phyloP scores from a whole-genome alignment of 345 rosid genomes.

The Eucalyptus tenuipes region DNA sequence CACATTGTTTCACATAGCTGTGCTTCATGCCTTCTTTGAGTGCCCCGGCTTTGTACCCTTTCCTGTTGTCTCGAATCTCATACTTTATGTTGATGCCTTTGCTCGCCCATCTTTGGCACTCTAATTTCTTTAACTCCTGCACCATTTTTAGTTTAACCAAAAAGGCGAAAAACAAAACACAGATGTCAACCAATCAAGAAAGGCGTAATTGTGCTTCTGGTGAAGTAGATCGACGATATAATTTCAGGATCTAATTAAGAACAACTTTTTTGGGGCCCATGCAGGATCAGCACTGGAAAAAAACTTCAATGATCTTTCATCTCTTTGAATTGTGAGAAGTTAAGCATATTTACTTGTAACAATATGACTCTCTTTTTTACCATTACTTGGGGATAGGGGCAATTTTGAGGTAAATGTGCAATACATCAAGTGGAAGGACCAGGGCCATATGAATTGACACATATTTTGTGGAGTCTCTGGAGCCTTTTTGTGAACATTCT shows the following conservation, averaged over 20 bases:
- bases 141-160: neutral
- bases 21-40: slow-evolving; percentile 71
- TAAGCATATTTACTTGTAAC: neutral
- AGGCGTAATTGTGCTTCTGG: neutral
- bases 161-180: neutral
- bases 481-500: neutral
- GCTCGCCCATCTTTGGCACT: slow-evolving; percentile 66
- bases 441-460: neutral
- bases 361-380: rapidly evolving
- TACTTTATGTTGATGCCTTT: slow-evolving; percentile 62
- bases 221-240: neutral
- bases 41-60: slow-evolving; percentile 81
- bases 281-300: neutral
- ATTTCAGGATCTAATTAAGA: neutral
- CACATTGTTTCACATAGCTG: slow-evolving; percentile 63
- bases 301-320: neutral
- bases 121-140: slow-evolving; percentile 57
- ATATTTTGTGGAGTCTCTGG: neutral
- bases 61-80: slow-evolving; percentile 53
- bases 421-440: neutral
- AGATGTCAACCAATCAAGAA: neutral
- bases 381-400: neutral
- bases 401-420: neutral
- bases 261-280: neutral
- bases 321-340: neutral